Conservation (phyloP, 306 rosid genomes). For the Quercus suber region DNA sequence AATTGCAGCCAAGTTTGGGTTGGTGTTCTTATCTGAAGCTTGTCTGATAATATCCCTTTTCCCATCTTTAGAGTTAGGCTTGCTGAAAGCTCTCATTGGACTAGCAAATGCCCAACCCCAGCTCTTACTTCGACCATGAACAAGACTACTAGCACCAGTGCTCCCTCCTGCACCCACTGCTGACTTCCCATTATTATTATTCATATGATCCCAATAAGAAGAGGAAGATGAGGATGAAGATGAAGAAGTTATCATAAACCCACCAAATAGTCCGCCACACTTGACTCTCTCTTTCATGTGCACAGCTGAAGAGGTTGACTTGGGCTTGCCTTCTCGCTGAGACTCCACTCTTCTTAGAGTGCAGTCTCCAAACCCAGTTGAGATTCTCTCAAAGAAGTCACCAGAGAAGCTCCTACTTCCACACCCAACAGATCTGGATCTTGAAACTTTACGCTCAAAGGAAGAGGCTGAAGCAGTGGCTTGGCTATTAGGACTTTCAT, state of each 20-base stretch:
- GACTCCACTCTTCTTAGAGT: slow-evolving; percentile 89
- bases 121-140: slow-evolving; percentile 46
- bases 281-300: slow-evolving; percentile 70
- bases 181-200: slow-evolving; percentile 43
- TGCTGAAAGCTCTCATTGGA: slow-evolving; percentile 85
- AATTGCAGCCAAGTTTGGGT: slow-evolving; percentile 65
- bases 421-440: slow-evolving; percentile 98
- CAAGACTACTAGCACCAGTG: too few relatives aligned
- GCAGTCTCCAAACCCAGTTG: slow-evolving; percentile 97
- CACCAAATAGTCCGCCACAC: slow-evolving; percentile 86
- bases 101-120: slow-evolving; percentile 97
- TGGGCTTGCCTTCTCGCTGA: slow-evolving; percentile 75
- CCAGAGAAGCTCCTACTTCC: slow-evolving; percentile 97
- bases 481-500: slow-evolving; percentile 41
- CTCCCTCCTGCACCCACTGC: background rate
- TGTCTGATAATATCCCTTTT: slow-evolving; percentile 47
- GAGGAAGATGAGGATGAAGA: slow-evolving; percentile 71
- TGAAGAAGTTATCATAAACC: slow-evolving; percentile 76
- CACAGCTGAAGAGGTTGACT: slow-evolving; percentile 12
- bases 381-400: slow-evolving; percentile 90
- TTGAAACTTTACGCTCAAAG: slow-evolving; percentile 79
- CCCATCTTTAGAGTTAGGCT: slow-evolving; percentile 50
- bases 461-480: slow-evolving; percentile 59
- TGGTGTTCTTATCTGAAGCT: slow-evolving; percentile 50
- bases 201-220: slow-evolving; percentile 74